phyloP scores from a whole-genome alignment of 169 alveolate species.

The Plasmodium vinckei region DNA sequence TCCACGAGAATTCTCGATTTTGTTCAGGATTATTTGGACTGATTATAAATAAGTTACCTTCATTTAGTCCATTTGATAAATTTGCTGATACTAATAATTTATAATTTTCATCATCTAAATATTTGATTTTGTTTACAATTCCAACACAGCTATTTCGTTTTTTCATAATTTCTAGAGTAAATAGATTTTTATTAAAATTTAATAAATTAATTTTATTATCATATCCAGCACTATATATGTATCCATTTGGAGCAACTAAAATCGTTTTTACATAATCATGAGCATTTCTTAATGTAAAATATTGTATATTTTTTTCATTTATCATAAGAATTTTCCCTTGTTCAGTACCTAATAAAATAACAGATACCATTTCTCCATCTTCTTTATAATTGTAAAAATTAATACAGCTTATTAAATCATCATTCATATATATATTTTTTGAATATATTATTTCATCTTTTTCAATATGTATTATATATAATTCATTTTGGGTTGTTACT shows the following conservation, averaged over 20 bases:
- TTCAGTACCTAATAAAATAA: slow-evolving; percentile 41
- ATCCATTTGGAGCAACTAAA: slow-evolving; percentile 58
- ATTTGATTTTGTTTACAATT: slow-evolving; percentile 44
- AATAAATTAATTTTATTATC: slow-evolving; percentile 60
- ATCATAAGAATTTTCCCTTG: slow-evolving; percentile 54
- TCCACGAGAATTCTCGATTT: slow-evolving; percentile 58
- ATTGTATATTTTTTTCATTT: slow-evolving; percentile 34
- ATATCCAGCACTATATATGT: slow-evolving; percentile 62
- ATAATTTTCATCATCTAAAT: slow-evolving; percentile 42
- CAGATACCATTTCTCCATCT: slow-evolving; percentile 12
- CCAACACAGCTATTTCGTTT: slow-evolving; percentile 71
- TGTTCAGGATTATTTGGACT: slow-evolving; percentile 74
- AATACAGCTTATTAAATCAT: slow-evolving; percentile 45
- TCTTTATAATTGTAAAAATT: slow-evolving; percentile 28
- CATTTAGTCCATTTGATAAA: slow-evolving; percentile 14
- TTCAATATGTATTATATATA: slow-evolving; percentile 77
- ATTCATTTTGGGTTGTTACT: slow-evolving; percentile 38
- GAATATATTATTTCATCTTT: slow-evolving; percentile 73
- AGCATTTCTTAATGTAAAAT: slow-evolving; percentile 32
- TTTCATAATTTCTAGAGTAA: slow-evolving; percentile 55
- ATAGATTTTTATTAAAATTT: slow-evolving; percentile 26
- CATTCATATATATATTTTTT: slow-evolving; percentile 80
- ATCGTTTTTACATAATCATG: slow-evolving; percentile 66
- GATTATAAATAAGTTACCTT: slow-evolving; percentile 51
- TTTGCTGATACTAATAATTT: slow-evolving; percentile 67